Evolutionary conservation across 495 filamentous ascomycete genomes (phyloP).

Genomic region (Pseudoneurospora amorphoporcata): DNA sequence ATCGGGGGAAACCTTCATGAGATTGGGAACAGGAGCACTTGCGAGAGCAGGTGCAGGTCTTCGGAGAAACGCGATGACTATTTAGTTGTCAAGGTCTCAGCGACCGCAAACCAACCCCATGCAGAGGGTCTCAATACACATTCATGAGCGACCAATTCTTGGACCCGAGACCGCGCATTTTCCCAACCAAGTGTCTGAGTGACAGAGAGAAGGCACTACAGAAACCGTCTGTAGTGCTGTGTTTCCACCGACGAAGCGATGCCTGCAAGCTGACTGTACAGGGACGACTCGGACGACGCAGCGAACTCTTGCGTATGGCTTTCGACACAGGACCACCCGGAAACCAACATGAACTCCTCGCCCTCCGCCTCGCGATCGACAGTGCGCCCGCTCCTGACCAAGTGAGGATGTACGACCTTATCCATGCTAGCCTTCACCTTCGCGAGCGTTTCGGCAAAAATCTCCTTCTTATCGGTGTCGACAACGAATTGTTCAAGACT

Average conservation of each 20-base stretch:
- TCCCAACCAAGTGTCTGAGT: not conserved
- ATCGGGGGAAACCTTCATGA: not conserved
- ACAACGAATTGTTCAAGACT: slow-evolving; percentile 37
- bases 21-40: not conserved
- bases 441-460: slow-evolving; percentile 30
- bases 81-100: not conserved
- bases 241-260: slow-evolving; percentile 29
- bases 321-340: slow-evolving; percentile 39
- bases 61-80: not conserved
- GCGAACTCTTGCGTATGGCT: slow-evolving; percentile 31
- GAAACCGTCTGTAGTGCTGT: slow-evolving; percentile 32
- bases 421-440: slow-evolving; percentile 31
- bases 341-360: slow-evolving; percentile 46
- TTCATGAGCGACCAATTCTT: not conserved
- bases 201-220: slow-evolving; percentile 9
- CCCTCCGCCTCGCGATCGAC: slow-evolving; percentile 28
- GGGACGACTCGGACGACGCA: slow-evolving; percentile 24
- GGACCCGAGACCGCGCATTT: not conserved
- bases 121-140: not conserved
- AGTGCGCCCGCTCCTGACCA: slow-evolving; percentile 36
- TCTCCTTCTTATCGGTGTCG: slow-evolving; percentile 25
- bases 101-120: not conserved
- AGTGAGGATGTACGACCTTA: slow-evolving; percentile 27
- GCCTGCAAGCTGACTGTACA: slow-evolving; percentile 25
- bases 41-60: not conserved